Evolutionary conservation across 805 yeast species (phyloP).

Genomic region (Torulaspora delbrueckii): DNA sequence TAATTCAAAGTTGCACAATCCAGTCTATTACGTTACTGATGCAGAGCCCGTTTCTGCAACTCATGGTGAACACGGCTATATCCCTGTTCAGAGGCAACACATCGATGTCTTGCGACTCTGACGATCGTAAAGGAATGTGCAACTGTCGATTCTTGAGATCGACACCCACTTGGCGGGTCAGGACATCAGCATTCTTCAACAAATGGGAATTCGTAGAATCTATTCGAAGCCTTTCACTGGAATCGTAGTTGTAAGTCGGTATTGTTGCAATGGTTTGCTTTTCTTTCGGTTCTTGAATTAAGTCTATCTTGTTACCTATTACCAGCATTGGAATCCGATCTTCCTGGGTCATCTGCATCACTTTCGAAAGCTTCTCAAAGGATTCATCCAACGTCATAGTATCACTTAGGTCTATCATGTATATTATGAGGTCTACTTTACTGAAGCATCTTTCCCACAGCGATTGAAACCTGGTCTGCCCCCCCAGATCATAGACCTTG

Average conservation of each 20-base stretch:
- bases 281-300: constrained; percentile 9
- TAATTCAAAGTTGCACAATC: constrained; percentile 18
- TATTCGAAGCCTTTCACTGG: constrained; percentile 14
- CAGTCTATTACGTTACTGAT: constrained; percentile 19
- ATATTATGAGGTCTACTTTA: constrained; percentile 21
- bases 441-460: constrained; percentile 22
- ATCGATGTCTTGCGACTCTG: constrained; percentile 2
- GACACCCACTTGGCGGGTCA: constrained; percentile 20
- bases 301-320: constrained; percentile 22
- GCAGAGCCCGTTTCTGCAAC: constrained; percentile 23
- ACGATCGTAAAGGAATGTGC: constrained; percentile 11
- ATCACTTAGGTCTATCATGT: constrained; percentile 25
- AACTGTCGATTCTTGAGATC: constrained; percentile 19
- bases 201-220: constrained; percentile 16
- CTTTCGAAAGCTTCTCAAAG: constrained; percentile 13
- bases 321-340: constrained; percentile 22
- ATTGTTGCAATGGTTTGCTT: constrained; percentile 2
- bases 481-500: constrained; percentile 21
- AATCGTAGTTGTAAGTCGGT: constrained; percentile 18
- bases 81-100: constrained; percentile 18
- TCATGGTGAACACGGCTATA: constrained; percentile 19
- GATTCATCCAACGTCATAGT: constrained; percentile 15
- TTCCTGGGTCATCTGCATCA: constrained; percentile 18
- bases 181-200: constrained; percentile 18
- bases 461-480: constrained; percentile 23